These are phyloP conservation scores for Eimeria acervulina DNA, from an alignment of 169 alveolate genomes.

Conservation along the genomic window DNA sequence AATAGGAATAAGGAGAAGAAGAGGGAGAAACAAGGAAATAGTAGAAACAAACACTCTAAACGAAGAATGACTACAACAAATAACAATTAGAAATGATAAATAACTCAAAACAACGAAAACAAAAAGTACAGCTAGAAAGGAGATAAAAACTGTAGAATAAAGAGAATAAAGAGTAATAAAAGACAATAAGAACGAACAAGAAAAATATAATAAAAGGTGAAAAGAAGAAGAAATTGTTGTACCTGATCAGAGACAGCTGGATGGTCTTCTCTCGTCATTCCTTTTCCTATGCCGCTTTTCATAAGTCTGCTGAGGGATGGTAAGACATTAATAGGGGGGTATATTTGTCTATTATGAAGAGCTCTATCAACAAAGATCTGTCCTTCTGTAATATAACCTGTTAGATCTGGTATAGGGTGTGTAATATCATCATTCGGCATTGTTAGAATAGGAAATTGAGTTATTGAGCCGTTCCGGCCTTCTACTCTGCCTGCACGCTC, in stretches of 20 bases:
- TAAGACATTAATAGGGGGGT: slow-evolving; percentile 95
- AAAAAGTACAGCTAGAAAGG: too few relatives aligned
- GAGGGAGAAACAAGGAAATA: too few relatives aligned
- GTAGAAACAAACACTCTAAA: too few relatives aligned
- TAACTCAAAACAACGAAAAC: too few relatives aligned
- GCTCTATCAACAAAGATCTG: slow-evolving; percentile 99
- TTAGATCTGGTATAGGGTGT: slow-evolving; percentile 97
- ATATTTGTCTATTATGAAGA: slow-evolving; percentile 98
- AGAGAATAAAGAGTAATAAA: background rate
- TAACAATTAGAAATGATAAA: too few relatives aligned
- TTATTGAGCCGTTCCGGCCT: slow-evolving; percentile 98
- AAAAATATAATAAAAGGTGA: too few relatives aligned
- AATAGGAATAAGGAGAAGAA: background rate
- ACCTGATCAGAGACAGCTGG: slow-evolving; percentile 98
- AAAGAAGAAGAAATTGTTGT: too few relatives aligned
- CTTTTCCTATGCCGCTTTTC: slow-evolving; percentile 99
- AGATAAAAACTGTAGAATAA: background rate
- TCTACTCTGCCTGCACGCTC: slow-evolving; percentile 99
- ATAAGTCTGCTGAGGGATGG: slow-evolving; percentile 99
- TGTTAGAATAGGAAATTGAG: slow-evolving; percentile 99
- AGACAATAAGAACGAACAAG: too few relatives aligned
- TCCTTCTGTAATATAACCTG: slow-evolving; percentile 97
- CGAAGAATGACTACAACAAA: too few relatives aligned
- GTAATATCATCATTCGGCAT: slow-evolving; percentile 99
- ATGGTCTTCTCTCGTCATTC: slow-evolving; percentile 99